Percentiles rank a stretch among this genome's conserved stretches.
These are phyloP conservation scores for Coemansia sp. DNA, from an alignment of 192 early-diverging fungal species.

Conservation along the genomic window DNA sequence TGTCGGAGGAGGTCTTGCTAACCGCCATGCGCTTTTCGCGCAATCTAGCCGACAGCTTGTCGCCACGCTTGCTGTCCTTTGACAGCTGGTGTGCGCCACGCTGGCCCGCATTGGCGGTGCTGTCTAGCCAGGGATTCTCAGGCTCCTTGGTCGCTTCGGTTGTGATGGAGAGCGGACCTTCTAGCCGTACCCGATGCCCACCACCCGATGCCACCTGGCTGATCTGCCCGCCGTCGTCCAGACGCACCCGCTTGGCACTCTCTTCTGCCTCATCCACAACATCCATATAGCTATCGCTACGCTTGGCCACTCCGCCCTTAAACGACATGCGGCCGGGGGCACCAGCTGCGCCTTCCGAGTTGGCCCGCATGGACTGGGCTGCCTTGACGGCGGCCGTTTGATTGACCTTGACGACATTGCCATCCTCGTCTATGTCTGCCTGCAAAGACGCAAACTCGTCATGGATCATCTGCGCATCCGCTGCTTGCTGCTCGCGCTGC, in stretches of 20 bases:
- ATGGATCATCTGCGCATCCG: constrained; percentile 33
- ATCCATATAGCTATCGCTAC: not conserved
- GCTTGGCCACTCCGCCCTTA: constrained; percentile 30
- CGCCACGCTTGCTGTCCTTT: constrained; percentile 59
- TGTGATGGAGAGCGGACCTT: constrained; percentile 56
- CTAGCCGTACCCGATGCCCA: constrained; percentile 56
- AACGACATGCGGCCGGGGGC: constrained; percentile 48
- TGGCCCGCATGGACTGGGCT: not conserved
- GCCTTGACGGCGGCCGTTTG: constrained; percentile 1
- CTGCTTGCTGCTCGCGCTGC: constrained; percentile 51
- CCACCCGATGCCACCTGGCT: constrained; percentile 53
- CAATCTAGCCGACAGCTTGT: constrained; percentile 65
- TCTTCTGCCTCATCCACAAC: constrained; percentile 5
- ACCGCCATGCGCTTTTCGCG: constrained; percentile 58
- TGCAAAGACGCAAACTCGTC: constrained; percentile 41
- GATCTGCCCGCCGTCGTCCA: constrained; percentile 54
- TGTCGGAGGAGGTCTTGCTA: not conserved
- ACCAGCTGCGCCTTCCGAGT: not conserved
- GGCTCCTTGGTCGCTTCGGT: constrained; percentile 29
- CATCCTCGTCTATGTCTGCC: constrained; percentile 37
- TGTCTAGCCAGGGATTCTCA: constrained; percentile 78
- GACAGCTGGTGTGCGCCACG: constrained; percentile 39
- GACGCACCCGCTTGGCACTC: constrained; percentile 40
- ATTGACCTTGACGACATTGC: constrained; percentile 15
- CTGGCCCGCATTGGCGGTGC: constrained; percentile 42